Evolutionary conservation across 2,329 filamentous ascomycete species (phyloP).

Genomic region (Pseudogymnoascus sp.): DNA sequence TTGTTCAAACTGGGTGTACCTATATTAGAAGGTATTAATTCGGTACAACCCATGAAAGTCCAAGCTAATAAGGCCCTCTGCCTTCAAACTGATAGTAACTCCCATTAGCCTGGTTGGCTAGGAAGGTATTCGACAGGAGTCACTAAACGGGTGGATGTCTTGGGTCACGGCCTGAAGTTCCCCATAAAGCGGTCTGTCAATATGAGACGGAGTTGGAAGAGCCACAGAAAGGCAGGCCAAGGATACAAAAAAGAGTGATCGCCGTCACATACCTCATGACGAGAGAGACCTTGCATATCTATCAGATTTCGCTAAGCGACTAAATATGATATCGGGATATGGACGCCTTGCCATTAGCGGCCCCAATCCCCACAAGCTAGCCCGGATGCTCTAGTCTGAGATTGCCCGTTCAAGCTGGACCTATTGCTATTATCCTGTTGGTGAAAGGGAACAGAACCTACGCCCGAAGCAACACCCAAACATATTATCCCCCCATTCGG

Average conservation of each 20-base stretch:
- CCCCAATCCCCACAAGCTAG: neutral
- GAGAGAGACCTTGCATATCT: constrained; percentile 6
- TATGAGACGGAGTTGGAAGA: neutral
- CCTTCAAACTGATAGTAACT: neutral
- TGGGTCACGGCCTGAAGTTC: neutral
- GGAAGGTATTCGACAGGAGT: neutral
- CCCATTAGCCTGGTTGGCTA: neutral
- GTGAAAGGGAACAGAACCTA: neutral
- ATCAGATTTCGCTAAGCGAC: constrained; percentile 1
- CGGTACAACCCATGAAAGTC: neutral
- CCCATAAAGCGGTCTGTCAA: neutral
- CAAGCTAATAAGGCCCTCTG: neutral
- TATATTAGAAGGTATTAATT: neutral
- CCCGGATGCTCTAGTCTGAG: neutral
- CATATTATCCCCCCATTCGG: neutral
- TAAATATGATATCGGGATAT: neutral
- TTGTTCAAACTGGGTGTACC: neutral
- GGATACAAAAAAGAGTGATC: constrained; percentile 1
- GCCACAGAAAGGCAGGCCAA: neutral
- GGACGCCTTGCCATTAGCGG: neutral
- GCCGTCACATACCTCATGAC: neutral
- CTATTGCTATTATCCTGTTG: neutral
- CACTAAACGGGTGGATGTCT: neutral
- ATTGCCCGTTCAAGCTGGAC: neutral
- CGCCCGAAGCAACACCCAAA: neutral